Evolutionary conservation across 257 asterid species (phyloP).

Genomic region (Fraxinus quadrangulata): DNA sequence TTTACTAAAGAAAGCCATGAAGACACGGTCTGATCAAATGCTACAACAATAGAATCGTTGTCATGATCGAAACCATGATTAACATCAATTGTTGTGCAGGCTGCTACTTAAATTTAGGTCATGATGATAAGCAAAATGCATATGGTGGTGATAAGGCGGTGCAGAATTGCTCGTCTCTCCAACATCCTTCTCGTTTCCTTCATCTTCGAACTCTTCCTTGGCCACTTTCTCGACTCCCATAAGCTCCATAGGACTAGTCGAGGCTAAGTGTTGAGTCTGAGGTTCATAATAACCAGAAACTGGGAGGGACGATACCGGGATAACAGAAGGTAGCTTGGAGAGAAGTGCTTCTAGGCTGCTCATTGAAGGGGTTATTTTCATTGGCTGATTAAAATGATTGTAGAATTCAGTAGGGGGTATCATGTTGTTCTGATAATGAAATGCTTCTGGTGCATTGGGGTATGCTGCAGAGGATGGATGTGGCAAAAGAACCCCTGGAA

Average conservation of each 20-base stretch:
- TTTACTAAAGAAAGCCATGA: background rate
- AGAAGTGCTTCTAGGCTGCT: slow-evolving; percentile 96
- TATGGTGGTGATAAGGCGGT: slow-evolving; percentile 43
- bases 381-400: slow-evolving; percentile 45
- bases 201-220: slow-evolving; percentile 58
- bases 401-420: slow-evolving; percentile 36
- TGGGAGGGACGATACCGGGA: slow-evolving; percentile 36
- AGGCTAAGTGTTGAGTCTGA: slow-evolving; percentile 38
- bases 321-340: slow-evolving; percentile 87
- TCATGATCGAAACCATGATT: slow-evolving; percentile 16
- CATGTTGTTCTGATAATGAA: slow-evolving; percentile 49
- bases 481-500: slow-evolving; percentile 90
- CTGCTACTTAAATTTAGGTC: slow-evolving; percentile 71
- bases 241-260: slow-evolving; percentile 36
- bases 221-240: slow-evolving; percentile 53
- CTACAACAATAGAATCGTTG: slow-evolving; percentile 13
- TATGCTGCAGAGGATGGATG: slow-evolving; percentile 84
- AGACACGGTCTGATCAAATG: background rate
- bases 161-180: slow-evolving; percentile 46
- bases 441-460: slow-evolving; percentile 53
- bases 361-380: slow-evolving; percentile 91
- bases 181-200: slow-evolving; percentile 28
- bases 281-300: slow-evolving; percentile 33
- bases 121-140: slow-evolving; percentile 56
- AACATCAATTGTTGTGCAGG: slow-evolving; percentile 52